Conservation (phyloP, 768 basidiomycete species). For the Lactarius vividus region DNA sequence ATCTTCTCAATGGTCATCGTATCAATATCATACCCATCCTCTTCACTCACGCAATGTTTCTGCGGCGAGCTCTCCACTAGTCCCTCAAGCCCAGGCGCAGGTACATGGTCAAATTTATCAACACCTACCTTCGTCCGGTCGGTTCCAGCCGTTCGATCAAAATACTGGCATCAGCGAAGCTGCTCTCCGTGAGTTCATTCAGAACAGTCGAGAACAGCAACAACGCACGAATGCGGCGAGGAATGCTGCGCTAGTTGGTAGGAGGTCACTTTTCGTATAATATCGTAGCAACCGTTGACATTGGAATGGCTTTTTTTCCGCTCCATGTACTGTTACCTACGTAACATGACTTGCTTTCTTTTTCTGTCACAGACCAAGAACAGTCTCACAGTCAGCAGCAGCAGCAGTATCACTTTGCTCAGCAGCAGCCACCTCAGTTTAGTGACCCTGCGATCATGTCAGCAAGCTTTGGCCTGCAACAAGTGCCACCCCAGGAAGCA, state of each 20-base stretch:
- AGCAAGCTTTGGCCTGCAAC: conserved; percentile 18
- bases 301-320: conserved; percentile 23
- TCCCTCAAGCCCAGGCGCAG: conserved; percentile 47
- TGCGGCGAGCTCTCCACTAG: conserved; percentile 44
- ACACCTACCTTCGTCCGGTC: conserved; percentile 36
- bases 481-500: conserved; percentile 8
- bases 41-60: conserved; percentile 43
- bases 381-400: conserved; percentile 34
- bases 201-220: conserved; percentile 61
- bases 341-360: conserved; percentile 29
- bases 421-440: conserved; percentile 23
- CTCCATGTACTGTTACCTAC: conserved; percentile 29
- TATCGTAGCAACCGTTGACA: conserved; percentile 33
- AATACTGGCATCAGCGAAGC: conserved; percentile 60
- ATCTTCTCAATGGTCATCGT: conserved; percentile 46
- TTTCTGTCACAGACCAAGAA: conserved; percentile 35
- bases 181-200: conserved; percentile 73
- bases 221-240: conserved; percentile 33
- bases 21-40: conserved; percentile 40
- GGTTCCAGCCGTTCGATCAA: conserved; percentile 58
- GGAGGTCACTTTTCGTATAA: conserved; percentile 46
- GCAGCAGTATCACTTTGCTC: conserved; percentile 35
- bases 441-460: conserved; percentile 25
- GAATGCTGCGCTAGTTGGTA: conserved; percentile 43
- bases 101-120: conserved; percentile 35